Conservation (phyloP, 176 grass and related monocot genomes). For the Lolium perenne region DNA sequence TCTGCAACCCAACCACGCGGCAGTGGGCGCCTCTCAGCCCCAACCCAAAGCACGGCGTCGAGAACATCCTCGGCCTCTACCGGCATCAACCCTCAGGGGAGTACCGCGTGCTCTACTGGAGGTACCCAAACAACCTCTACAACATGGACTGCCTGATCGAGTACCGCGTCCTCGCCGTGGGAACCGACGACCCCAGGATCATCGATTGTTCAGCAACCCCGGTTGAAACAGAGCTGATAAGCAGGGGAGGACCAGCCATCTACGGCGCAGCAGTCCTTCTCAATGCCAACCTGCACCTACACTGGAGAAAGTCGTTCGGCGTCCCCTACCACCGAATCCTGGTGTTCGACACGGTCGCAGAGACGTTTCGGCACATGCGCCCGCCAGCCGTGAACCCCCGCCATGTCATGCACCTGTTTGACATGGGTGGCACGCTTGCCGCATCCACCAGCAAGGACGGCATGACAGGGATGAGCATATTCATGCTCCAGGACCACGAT, state of each 20-base stretch:
- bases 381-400: too few relatives aligned
- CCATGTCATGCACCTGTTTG: too few relatives aligned
- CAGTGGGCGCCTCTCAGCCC: neutral
- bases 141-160: neutral
- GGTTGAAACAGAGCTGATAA: neutral
- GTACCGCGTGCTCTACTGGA: neutral
- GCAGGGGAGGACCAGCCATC: neutral
- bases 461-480: too few relatives aligned
- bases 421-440: too few relatives aligned
- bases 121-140: neutral
- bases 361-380: neutral
- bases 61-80: neutral
- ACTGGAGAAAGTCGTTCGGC: neutral
- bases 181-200: neutral
- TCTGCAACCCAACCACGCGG: neutral
- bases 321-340: neutral
- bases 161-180: neutral
- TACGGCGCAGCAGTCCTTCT: neutral
- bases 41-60: neutral
- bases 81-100: neutral
- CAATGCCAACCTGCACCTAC: neutral
- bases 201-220: neutral
- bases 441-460: neutral
- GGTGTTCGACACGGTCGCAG: neutral
- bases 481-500: too few relatives aligned